Evolutionary conservation across 805 yeast genomes (phyloP).

Genomic region (Huiozyma naganishii): DNA sequence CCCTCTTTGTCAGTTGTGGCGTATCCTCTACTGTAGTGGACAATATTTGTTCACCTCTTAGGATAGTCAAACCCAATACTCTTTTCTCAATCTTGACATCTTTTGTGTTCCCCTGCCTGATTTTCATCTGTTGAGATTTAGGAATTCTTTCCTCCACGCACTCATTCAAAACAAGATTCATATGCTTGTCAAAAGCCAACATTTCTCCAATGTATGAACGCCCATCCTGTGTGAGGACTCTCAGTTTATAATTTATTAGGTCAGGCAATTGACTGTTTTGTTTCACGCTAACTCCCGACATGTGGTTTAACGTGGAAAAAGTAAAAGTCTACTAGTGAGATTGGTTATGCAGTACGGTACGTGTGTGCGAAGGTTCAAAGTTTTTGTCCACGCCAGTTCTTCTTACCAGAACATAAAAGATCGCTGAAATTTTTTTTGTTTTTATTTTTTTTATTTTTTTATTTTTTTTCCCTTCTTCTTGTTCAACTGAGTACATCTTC

Average conservation of each 20-base stretch:
- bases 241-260: conserved; percentile 60
- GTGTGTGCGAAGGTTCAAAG: too few relatives aligned
- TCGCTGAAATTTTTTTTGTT: neutral
- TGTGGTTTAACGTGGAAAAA: neutral
- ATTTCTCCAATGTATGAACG: conserved; percentile 70
- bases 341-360: neutral
- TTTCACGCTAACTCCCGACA: conserved; percentile 15
- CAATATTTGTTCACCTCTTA: conserved; percentile 82
- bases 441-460: neutral
- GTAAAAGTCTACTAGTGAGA: neutral
- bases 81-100: conserved; percentile 57
- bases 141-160: conserved; percentile 76
- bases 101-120: conserved; percentile 22
- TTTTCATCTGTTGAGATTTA: conserved; percentile 36
- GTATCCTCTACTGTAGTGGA: conserved; percentile 50
- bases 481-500: too few relatives aligned
- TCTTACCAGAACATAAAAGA: neutral
- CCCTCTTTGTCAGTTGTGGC: conserved; percentile 38
- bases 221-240: conserved; percentile 67
- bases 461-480: too few relatives aligned
- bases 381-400: neutral
- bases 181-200: conserved; percentile 78
- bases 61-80: conserved; percentile 64
- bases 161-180: conserved; percentile 77
- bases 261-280: conserved; percentile 35